Evolutionary conservation across 768 basidiomycete species (phyloP), one percentile per base, ranked within the genome.

Genomic region (Ramaria rubella): DNA sequence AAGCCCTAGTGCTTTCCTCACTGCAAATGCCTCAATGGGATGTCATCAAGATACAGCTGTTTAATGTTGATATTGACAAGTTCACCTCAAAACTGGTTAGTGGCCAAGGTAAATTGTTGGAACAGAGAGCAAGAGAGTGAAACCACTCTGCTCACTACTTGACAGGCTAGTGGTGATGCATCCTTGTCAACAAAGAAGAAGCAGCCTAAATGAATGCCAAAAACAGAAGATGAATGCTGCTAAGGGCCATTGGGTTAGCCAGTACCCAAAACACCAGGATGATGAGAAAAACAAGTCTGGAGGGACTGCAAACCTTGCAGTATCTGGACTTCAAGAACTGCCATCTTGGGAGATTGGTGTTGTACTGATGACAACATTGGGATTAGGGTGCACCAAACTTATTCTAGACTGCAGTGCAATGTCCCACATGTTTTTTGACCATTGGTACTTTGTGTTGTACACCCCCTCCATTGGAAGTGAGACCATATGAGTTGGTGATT

Each of bases 231-330:
- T n/a, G n/a, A n/a, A n/a, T n/a, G n/a, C n/a, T 24, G 21, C 49
- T 1, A 62, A 57, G 24, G 64, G 64, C 7, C 63, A 64, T 36
- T 65, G 63, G 63, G 46, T 56, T 9, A 57, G 56, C 26, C 49
- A 54, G 23, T 64, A 61, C 36, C 61, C 59, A n/a, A 52, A 59
- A 38, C n/a, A n/a, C n/a, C n/a, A n/a, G n/a, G n/a, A n/a, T n/a
- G n/a, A n/a, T n/a, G n/a, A n/a, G n/a, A n/a, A n/a, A n/a, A n/a
- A n/a, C n/a, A n/a, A n/a, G n/a, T n/a, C n/a, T n/a, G n/a, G n/a
- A n/a, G n/a, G n/a, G n/a, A n/a, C n/a, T n/a, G n/a, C n/a, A n/a
- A n/a, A n/a, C n/a, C n/a, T n/a, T n/a, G n/a, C n/a, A n/a, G n/a
- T n/a, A n/a, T n/a, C n/a, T n/a, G n/a, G n/a, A n/a, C n/a, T n/a